phyloP scores from a whole-genome alignment of 495 filamentous ascomycete genomes.

The Pyrenula massariospora region DNA sequence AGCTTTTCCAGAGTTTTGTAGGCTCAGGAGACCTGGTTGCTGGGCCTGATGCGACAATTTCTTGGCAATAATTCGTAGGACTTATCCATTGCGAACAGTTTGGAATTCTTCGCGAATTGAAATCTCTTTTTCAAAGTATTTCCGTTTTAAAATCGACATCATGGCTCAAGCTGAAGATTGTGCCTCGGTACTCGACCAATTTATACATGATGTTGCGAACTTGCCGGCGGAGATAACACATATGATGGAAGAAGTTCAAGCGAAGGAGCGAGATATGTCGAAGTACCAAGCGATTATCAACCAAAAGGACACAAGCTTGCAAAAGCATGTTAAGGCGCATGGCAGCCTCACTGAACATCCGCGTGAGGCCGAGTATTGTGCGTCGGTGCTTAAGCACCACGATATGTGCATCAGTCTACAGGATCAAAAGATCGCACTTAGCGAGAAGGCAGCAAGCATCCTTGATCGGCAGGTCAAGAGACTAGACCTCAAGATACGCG shows the following conservation, averaged over 20 bases:
- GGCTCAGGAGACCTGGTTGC: neutral
- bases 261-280: slow-evolving; percentile 72
- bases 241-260: slow-evolving; percentile 85
- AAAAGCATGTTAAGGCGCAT: slow-evolving; percentile 81
- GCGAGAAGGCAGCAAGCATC: slow-evolving; percentile 62
- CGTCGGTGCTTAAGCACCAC: slow-evolving; percentile 59
- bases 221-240: slow-evolving; percentile 85
- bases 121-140: too few relatives aligned
- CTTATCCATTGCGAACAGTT: too few relatives aligned
- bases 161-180: slow-evolving; percentile 55
- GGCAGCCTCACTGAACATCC: slow-evolving; percentile 74
- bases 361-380: slow-evolving; percentile 67
- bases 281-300: slow-evolving; percentile 64
- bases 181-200: slow-evolving; percentile 83
- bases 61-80: too few relatives aligned
- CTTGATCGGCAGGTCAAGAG: slow-evolving; percentile 83
- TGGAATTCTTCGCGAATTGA: too few relatives aligned
- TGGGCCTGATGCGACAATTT: too few relatives aligned
- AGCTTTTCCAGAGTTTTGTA: neutral
- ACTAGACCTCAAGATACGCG: slow-evolving; percentile 77
- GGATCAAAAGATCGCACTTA: slow-evolving; percentile 75
- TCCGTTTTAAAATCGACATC: neutral
- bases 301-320: slow-evolving; percentile 66
- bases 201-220: slow-evolving; percentile 81
- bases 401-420: slow-evolving; percentile 62